Conservation (phyloP, 1,284 basidiomycete genomes). For the Ustilago loliicola region DNA sequence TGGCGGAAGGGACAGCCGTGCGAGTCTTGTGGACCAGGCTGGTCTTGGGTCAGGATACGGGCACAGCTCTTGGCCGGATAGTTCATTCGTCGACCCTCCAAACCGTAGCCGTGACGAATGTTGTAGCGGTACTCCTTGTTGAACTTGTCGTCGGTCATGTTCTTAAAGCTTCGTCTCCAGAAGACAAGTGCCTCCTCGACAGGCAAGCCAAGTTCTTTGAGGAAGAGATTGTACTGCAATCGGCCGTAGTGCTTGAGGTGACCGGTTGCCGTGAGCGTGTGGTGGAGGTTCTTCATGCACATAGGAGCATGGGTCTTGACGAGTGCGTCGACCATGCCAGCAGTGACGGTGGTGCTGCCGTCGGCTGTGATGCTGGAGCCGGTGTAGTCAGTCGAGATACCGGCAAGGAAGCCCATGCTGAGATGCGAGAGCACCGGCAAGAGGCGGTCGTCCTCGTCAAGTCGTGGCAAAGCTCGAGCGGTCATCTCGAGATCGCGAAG, state of each 20-base stretch:
- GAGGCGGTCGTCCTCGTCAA: conserved; percentile 94
- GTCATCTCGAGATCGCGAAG: conserved; percentile 88
- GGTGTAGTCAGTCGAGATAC: conserved; percentile 85
- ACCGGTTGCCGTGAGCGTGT: conserved; percentile 80
- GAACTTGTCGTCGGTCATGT: conserved; percentile 89
- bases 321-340: conserved; percentile 92
- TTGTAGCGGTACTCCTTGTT: conserved; percentile 99
- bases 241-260: conserved; percentile 95
- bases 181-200: conserved; percentile 95
- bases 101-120: conserved; percentile 92
- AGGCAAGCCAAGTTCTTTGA: conserved; percentile 89
- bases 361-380: conserved; percentile 71
- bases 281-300: conserved; percentile 94
- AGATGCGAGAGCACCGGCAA: conserved; percentile 92
- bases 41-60: conserved; percentile 84
- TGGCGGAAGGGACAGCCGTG: conserved; percentile 97
- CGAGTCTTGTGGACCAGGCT: conserved; percentile 80
- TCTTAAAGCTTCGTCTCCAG: conserved; percentile 88
- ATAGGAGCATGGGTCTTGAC: conserved; percentile 91
- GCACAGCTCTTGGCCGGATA: conserved; percentile 95
- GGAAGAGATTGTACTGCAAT: conserved; percentile 91
- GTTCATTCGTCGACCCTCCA: conserved; percentile 93
- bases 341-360: conserved; percentile 79
- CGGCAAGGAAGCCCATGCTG: conserved; percentile 92
- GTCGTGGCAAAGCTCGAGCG: conserved; percentile 86